Evolutionary conservation across 768 basidiomycete genomes (phyloP).

Genomic region (Tulasnella sp.): DNA sequence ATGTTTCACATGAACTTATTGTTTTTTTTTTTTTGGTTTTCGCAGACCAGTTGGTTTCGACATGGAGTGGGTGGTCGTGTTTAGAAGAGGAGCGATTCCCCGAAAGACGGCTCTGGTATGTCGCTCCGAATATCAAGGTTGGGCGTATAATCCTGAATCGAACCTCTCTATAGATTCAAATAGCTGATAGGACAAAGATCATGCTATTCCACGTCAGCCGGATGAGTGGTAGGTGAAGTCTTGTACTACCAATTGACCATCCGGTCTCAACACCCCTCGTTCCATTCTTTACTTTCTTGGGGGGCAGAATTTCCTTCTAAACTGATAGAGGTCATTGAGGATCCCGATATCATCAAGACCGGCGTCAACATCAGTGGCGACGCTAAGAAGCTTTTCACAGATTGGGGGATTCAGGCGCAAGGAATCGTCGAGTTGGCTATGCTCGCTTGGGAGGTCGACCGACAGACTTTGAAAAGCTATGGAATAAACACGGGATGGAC

Average conservation of each 20-base stretch:
- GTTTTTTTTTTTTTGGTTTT: too few species aligned
- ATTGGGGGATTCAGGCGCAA: slow-evolving; percentile 44
- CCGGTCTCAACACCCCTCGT: not conserved
- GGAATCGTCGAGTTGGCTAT: slow-evolving; percentile 48
- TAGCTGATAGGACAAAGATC: slow-evolving; percentile 44
- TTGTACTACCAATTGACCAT: not conserved
- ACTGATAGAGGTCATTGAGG: slow-evolving; percentile 39
- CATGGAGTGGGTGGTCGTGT: slow-evolving; percentile 13
- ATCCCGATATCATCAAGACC: slow-evolving; percentile 41
- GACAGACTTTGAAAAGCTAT: slow-evolving; percentile 29
- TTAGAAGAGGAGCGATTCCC: not conserved
- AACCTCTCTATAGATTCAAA: slow-evolving; percentile 38
- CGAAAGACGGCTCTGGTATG: slow-evolving; percentile 17
- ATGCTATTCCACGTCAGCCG: slow-evolving; percentile 48
- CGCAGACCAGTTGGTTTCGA: slow-evolving; percentile 21
- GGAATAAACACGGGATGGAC: slow-evolving; percentile 36
- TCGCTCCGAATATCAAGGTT: not conserved
- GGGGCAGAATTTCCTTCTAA: not conserved
- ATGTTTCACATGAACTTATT: not conserved
- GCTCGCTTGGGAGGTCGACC: slow-evolving; percentile 43
- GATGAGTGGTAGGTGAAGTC: slow-evolving; percentile 43
- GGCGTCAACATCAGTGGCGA: slow-evolving; percentile 51
- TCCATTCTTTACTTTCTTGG: not conserved
- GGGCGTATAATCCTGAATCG: not conserved
- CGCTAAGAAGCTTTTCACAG: slow-evolving; percentile 47